A percentile compares a stretch with the other conserved stretches of the same genome.
Evolutionary conservation across 2,329 filamentous ascomycete species (phyloP).

Genomic region (Diplocarpon mali): DNA sequence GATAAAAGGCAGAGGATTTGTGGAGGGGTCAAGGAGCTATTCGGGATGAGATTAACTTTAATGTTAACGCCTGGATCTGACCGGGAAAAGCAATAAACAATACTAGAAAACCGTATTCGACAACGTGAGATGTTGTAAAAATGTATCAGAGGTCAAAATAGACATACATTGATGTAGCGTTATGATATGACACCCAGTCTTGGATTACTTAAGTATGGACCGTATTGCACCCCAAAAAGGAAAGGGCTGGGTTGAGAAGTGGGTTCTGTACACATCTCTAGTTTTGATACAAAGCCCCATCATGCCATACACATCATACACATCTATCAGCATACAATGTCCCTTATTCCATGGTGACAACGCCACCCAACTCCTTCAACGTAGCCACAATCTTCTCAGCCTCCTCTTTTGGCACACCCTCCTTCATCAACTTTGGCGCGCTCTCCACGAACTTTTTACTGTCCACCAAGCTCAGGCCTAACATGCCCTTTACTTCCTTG

Average conservation of each 20-base stretch:
- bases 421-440: constrained; percentile 97
- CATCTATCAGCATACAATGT: constrained; percentile 4
- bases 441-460: constrained; percentile 99
- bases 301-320: constrained; percentile 16
- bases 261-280: constrained; percentile 28
- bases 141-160: too few relatives aligned
- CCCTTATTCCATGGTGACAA: constrained; percentile 82
- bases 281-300: constrained; percentile 25
- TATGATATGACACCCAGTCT: too few relatives aligned
- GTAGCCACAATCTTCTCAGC: constrained; percentile 96
- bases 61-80: too few relatives aligned
- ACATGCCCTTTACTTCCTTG: constrained; percentile 97
- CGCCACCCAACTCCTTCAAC: constrained; percentile 86
- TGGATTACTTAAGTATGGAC: too few relatives aligned
- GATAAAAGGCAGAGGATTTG: too few relatives aligned
- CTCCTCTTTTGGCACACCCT: constrained; percentile 97
- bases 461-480: constrained; percentile 92
- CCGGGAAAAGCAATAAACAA: too few relatives aligned
- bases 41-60: too few relatives aligned
- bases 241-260: constrained; percentile 12
- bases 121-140: too few relatives aligned
- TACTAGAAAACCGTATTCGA: too few relatives aligned
- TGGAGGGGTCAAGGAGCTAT: too few relatives aligned
- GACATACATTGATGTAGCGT: too few relatives aligned
- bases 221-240: not conserved